Percentiles rank a stretch among this genome's conserved stretches.
These are phyloP conservation scores for Sporothrix dimorphospora DNA, from an alignment of 2,329 filamentous ascomycete genomes.

Conservation along the genomic window DNA sequence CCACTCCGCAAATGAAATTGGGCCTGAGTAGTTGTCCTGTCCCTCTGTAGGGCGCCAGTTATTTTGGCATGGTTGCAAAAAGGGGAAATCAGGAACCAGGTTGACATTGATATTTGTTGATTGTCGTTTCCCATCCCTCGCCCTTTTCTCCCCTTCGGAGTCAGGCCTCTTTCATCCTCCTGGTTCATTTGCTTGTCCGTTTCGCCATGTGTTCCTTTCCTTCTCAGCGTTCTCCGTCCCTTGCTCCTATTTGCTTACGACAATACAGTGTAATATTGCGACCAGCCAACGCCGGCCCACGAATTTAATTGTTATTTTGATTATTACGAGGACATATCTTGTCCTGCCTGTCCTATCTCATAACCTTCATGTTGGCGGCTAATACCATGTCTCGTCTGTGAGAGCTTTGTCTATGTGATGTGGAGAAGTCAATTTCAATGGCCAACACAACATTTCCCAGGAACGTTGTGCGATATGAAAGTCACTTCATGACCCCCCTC, in stretches of 20 bases:
- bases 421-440: slow-evolving; percentile 7
- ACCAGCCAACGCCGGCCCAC: slow-evolving; percentile 8
- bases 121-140: neutral
- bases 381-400: slow-evolving; percentile 16
- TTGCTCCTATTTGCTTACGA: neutral
- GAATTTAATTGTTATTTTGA: neutral
- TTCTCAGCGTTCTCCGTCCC: neutral
- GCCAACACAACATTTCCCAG: neutral
- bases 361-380: slow-evolving; percentile 13
- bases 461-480: neutral
- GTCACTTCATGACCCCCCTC: neutral
- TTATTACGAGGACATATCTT: neutral
- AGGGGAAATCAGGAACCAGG: neutral
- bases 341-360: neutral
- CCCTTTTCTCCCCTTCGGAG: neutral
- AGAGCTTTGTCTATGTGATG: neutral
- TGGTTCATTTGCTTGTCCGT: neutral
- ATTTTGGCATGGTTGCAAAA: slow-evolving; percentile 1
- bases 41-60: slow-evolving; percentile 3
- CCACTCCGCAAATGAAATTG: slow-evolving; percentile 21
- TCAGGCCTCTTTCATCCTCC: neutral
- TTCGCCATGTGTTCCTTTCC: neutral
- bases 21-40: neutral
- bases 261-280: neutral
- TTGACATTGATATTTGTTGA: neutral